Percentiles rank a stretch among this genome's conserved stretches.
These are phyloP conservation scores for Pigoraptor vietnamica DNA, from an alignment of 78 protist species.

Conservation along the genomic window DNA sequence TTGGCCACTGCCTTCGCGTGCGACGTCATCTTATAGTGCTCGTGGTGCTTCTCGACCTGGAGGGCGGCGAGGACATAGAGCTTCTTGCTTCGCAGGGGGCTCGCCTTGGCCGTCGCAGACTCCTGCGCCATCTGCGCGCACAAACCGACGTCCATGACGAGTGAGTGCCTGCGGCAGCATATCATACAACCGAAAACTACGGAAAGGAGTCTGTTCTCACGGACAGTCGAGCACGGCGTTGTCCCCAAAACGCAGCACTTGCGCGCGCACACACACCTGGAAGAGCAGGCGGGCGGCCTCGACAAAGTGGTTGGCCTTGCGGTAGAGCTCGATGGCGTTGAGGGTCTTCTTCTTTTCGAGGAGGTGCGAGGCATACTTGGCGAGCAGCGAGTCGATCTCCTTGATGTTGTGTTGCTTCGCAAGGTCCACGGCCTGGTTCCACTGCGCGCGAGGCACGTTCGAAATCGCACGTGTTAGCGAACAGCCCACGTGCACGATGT, in stretches of 20 bases:
- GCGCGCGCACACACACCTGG: constrained; percentile 26
- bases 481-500: no score
- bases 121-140: no score
- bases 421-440: constrained; percentile 56
- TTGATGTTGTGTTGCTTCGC: constrained; percentile 57
- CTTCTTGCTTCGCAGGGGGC: constrained; percentile 51
- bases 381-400: constrained; percentile 31
- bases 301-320: constrained; percentile 26
- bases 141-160: no score
- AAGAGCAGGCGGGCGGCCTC: constrained; percentile 65
- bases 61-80: constrained; percentile 69
- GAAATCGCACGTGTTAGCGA: no score
- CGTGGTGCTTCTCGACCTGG: constrained; percentile 46
- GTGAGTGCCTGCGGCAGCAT: no score
- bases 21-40: not conserved
- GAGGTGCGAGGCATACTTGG: constrained; percentile 63
- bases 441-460: no score
- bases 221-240: no score
- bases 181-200: no score
- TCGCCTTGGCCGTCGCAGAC: not conserved
- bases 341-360: constrained; percentile 25
- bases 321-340: constrained; percentile 63
- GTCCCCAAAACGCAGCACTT: no score
- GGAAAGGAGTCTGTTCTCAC: no score
- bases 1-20: not conserved